Evolutionary conservation across 2,329 filamentous ascomycete species (phyloP), one percentile per base, ranked within the genome.

Genomic region (Penicillium sp.): DNA sequence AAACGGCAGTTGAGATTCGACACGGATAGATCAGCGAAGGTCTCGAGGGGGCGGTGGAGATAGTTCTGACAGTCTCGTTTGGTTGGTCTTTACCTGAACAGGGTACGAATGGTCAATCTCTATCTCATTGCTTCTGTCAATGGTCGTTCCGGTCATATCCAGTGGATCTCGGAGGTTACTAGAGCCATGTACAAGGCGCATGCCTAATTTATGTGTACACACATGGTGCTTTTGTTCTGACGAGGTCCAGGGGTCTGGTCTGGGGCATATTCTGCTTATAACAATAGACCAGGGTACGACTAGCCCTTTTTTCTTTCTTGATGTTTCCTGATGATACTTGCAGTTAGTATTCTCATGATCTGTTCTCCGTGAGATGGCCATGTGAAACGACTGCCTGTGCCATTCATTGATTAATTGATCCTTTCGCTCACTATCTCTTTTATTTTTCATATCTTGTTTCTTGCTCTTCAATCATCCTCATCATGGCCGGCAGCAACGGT

Each of bases 401-500:
- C 38, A 49, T 41, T 44, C 36, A 25, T 28, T 42, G 14, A 46
- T 52, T 28, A 13, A 36, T 35, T n/a, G 16, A 36, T n/a, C n/a
- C 25, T 29, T 41, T 45, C 14, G 5, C n/a, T 39, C 4, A 22
- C 25, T n/a, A 16, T 38, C 33, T 29, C 28, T 38, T 29, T 40
- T n/a, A 28, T 41, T 39, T 37, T 22, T 28, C 16, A 43, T 29
- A 4, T 40, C 43, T 25, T 41, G 44, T 36, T 31, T 30, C 11
- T 30, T 1, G 22, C 16, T 33, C 44, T 38, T 34, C 3, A 4
- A 34, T 8, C 29, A 50, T 43, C 18, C 60, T 64, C 56, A 43
- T 28, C 3, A 57, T 57, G 43, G 13, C 52, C 34, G 50, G 41
- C 28, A 29, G 41, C 33, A 22, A 60, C 41, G 64, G 66, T n/a